These are phyloP conservation scores for Eimeria tenella DNA, from an alignment of 169 alveolate species.

Conservation along the genomic window DNA sequence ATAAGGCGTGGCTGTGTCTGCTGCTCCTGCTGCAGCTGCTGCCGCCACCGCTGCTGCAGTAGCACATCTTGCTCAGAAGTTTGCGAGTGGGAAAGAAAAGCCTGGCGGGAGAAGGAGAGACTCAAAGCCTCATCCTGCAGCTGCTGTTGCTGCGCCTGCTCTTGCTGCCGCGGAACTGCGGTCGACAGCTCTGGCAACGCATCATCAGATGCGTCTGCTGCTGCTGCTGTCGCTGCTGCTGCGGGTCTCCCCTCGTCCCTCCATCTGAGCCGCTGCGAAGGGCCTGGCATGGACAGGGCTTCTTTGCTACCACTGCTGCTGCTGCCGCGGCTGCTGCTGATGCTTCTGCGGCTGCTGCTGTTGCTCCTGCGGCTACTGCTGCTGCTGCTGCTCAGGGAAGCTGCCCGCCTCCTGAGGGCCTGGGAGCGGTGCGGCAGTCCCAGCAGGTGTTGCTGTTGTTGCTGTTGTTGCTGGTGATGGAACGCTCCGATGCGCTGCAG, in stretches of 20 bases:
- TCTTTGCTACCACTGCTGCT: slow-evolving; percentile 13
- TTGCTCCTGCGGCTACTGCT: background rate
- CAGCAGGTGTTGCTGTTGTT: slow-evolving; percentile 19
- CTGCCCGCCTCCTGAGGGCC: background rate
- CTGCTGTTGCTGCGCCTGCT: slow-evolving; percentile 55
- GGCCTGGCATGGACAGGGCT: background rate
- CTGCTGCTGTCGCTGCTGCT: slow-evolving; percentile 17
- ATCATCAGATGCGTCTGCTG: background rate
- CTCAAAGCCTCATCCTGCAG: slow-evolving; percentile 15
- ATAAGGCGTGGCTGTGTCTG: slow-evolving; percentile 32
- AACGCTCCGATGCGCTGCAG: slow-evolving; percentile 38
- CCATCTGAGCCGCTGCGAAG: background rate
- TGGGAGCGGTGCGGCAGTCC: slow-evolving; percentile 9
- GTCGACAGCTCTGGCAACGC: background rate
- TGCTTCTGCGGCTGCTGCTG: slow-evolving; percentile 24
- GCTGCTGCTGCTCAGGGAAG: slow-evolving; percentile 40
- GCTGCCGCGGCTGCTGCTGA: slow-evolving; percentile 41
- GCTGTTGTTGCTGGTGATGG: slow-evolving; percentile 53
- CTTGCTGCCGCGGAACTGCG: slow-evolving; percentile 32
- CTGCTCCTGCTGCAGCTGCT: slow-evolving; percentile 54
- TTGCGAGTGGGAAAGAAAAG: slow-evolving; percentile 29
- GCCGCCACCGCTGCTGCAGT: slow-evolving; percentile 59
- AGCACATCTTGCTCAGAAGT: background rate
- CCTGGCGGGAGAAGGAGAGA: slow-evolving; percentile 41
- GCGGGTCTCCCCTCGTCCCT: background rate